phyloP scores from a whole-genome alignment of 2,329 filamentous ascomycete species.

The Cordyceps militaris region DNA sequence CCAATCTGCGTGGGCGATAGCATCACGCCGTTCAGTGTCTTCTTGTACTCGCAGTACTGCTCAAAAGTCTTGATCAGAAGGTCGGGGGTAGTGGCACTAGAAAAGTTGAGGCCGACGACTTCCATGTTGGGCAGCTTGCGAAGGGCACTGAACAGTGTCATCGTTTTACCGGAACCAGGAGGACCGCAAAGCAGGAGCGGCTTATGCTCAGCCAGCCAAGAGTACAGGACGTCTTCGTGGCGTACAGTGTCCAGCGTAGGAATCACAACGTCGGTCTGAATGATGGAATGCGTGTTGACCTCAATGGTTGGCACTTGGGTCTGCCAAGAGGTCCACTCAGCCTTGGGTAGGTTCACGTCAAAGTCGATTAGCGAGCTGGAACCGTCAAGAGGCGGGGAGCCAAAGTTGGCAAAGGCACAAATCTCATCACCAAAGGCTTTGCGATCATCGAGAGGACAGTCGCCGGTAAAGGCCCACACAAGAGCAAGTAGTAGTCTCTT shows the following conservation, averaged over 20 bases:
- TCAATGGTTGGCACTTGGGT: conserved; percentile 90
- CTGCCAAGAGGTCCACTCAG: conserved; percentile 90
- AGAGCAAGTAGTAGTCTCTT: conserved; percentile 91
- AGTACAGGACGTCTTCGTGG: conserved; percentile 98
- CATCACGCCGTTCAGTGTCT: conserved; percentile 92
- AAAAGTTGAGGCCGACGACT: conserved; percentile 98
- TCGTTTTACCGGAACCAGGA: conserved; percentile 97
- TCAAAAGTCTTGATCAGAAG: conserved; percentile 98
- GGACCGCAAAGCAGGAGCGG: conserved; percentile 93
- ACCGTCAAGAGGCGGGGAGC: conserved; percentile 72
- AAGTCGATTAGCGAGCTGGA: conserved; percentile 89
- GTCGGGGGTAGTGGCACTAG: conserved; percentile 95
- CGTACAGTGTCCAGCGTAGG: conserved; percentile 95
- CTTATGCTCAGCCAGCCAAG: conserved; percentile 98
- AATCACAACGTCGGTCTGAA: conserved; percentile 96
- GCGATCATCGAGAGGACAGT: conserved; percentile 82
- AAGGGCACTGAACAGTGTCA: conserved; percentile 97
- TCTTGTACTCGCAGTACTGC: conserved; percentile 99
- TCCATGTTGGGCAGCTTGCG: conserved; percentile 98
- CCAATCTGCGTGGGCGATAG: conserved; percentile 95
- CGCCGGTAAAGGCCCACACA: conserved; percentile 93
- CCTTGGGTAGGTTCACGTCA: conserved; percentile 78
- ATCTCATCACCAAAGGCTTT: conserved; percentile 85
- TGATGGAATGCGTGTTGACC: conserved; percentile 96
- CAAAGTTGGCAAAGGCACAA: conserved; percentile 74